Conservation (phyloP, 306 rosid genomes). For the Lathyrus aphaca region DNA sequence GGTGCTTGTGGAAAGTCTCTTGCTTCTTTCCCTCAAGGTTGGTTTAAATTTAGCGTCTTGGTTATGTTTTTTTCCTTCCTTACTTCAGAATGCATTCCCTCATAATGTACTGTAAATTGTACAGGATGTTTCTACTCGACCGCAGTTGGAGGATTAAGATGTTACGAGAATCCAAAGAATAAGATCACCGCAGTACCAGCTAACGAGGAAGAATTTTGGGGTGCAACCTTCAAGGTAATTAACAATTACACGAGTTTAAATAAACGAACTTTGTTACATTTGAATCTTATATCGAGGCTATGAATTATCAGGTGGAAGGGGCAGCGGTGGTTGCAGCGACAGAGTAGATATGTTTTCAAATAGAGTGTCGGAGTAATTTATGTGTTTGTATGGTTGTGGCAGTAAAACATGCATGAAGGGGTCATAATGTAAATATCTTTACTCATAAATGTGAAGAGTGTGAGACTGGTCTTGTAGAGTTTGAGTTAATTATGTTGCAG, state of each 20-base stretch:
- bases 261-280: background rate
- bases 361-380: conserved; percentile 16
- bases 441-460: conserved; percentile 21
- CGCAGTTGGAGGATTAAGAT: conserved; percentile 71
- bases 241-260: conserved; percentile 25
- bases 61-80: too few relatives aligned
- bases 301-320: conserved; percentile 84
- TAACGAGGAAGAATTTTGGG: conserved; percentile 92
- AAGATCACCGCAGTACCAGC: conserved; percentile 93
- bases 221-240: conserved; percentile 91
- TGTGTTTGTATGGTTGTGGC: conserved; percentile 39
- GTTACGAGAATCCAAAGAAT: conserved; percentile 93
- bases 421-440: conserved; percentile 37
- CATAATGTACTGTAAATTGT: conserved; percentile 3
- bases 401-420: conserved; percentile 39
- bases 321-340: conserved; percentile 69
- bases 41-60: conserved; percentile 2
- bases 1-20: conserved; percentile 98
- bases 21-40: conserved; percentile 99
- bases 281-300: conserved; percentile 26
- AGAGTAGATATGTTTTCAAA: conserved; percentile 45
- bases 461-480: conserved; percentile 23
- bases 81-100: too few relatives aligned
- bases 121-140: conserved; percentile 95
- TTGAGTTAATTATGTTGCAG: background rate